Evolutionary conservation across 2,329 filamentous ascomycete genomes (phyloP), one percentile per base, ranked within the genome.

Genomic region (Truncatella angustata): DNA sequence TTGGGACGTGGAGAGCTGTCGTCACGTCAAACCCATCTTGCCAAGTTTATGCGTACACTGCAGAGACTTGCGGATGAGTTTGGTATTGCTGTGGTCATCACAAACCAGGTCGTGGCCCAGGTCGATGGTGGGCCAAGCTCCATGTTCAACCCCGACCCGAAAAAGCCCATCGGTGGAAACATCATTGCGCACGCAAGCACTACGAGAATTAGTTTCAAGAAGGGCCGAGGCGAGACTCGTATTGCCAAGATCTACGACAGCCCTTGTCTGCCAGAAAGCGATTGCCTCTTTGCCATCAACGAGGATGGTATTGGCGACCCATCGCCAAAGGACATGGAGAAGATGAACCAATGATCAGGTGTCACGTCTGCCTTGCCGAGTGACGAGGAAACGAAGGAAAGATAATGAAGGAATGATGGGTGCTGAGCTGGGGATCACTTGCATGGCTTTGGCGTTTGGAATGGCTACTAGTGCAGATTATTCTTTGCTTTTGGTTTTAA

Each of bases 191-290:
- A 99, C 70, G 92, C 94, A 49, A 96, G 91, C 66, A 99, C 94
- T 1, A 99, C 94, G 2, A 82, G 94, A 65, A 81, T 99, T 62
- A 97, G 91, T 65, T 71, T 99, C 67, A 97, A 96, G 77, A 99
- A 99, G 72, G 95, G 94, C 2, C 82, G 94, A 51, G 94, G 83
- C 26, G 94, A 99, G 78, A 99, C 94, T 20, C 84, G 94, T 75
- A 90, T 99, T 60, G 96, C 94, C 75, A 99, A 97, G 79, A 99
- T 99, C 56, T 99, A 99, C 68, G 95, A 99, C 73, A 97, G 92
- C 62, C 94, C 94, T 2, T 99, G 94, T 71, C 75, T 99, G 58
- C 94, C 94, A 0, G 94, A 99, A 74, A 95, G 91, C 63, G 95
- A 99, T 70, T 96, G 91, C 66, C 73, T 97, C 61, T 99, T 99